Conservation (phyloP, 2,329 filamentous ascomycete species). For the Penicillium griseofulvum region DNA sequence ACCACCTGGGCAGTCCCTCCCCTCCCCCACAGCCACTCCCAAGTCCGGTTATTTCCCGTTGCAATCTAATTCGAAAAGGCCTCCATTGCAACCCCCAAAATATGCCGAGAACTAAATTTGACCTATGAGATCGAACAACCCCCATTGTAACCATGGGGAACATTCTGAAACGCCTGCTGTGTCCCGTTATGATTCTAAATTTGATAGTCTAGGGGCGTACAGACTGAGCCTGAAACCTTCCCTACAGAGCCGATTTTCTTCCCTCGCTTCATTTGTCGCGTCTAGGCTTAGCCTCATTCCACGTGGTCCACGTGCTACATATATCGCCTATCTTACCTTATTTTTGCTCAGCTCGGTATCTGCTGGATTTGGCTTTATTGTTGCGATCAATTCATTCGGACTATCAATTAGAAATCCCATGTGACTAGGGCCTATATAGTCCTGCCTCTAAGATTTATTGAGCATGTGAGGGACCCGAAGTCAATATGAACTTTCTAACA, state of each 20-base stretch:
- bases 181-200: neutral
- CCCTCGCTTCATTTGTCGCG: neutral
- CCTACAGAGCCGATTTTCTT: neutral
- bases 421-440: neutral
- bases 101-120: neutral
- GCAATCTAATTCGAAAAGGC: neutral
- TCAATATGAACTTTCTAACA: neutral
- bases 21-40: neutral
- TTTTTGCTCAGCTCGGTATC: slow-evolving; percentile 3
- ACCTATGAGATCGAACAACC: neutral
- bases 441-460: neutral
- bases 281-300: slow-evolving; percentile 9
- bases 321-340: slow-evolving; percentile 21
- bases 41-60: neutral
- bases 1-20: neutral
- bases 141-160: slow-evolving; percentile 12
- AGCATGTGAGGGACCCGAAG: neutral
- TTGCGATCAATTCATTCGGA: neutral
- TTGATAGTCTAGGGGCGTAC: slow-evolving; percentile 1
- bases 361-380: neutral
- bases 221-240: slow-evolving; percentile 9
- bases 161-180: slow-evolving; percentile 11
- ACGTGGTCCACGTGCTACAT: slow-evolving; percentile 25
- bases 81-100: neutral
- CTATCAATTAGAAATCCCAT: neutral